These are phyloP conservation scores for Syncephalastrum monosporum DNA, from an alignment of 371 early-diverging fungal genomes.

Conservation along the genomic window DNA sequence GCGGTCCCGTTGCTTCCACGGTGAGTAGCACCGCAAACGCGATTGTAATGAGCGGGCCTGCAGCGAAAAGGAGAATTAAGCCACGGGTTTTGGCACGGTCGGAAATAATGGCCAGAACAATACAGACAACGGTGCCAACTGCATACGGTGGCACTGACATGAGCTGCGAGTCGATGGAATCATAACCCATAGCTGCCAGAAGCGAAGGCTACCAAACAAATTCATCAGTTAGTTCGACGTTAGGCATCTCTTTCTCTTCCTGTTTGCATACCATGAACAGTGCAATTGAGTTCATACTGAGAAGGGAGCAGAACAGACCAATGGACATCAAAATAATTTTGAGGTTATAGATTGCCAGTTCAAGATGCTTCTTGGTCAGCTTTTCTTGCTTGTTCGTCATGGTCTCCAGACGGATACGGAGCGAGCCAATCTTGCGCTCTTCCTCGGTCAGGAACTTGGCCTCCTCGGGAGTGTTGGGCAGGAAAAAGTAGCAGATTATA, in stretches of 20 bases:
- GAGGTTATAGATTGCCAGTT: slow-evolving; percentile 46
- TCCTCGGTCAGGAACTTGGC: slow-evolving; percentile 53
- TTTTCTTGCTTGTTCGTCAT: slow-evolving; percentile 28
- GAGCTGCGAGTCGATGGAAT: slow-evolving; percentile 26
- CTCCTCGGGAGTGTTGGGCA: slow-evolving; percentile 61
- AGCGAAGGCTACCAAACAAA: slow-evolving; percentile 12
- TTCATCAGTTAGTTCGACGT: background rate
- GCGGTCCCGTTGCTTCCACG: slow-evolving; percentile 15
- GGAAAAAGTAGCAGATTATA: slow-evolving; percentile 20
- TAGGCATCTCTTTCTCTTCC: background rate
- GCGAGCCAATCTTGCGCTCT: slow-evolving; percentile 46
- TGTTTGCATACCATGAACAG: slow-evolving; percentile 35
- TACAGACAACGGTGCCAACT: slow-evolving; percentile 24
- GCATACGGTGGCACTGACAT: slow-evolving; percentile 45
- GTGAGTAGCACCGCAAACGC: slow-evolving; percentile 16
- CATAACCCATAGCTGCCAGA: slow-evolving; percentile 16
- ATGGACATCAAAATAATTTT: slow-evolving; percentile 39
- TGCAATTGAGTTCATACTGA: slow-evolving; percentile 41
- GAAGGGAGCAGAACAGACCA: slow-evolving; percentile 34
- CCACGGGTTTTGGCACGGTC: slow-evolving; percentile 32
- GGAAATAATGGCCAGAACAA: slow-evolving; percentile 27
- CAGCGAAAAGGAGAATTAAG: slow-evolving; percentile 12
- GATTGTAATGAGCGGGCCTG: slow-evolving; percentile 17
- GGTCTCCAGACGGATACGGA: slow-evolving; percentile 40
- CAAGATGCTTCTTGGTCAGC: slow-evolving; percentile 36